Evolutionary conservation across 1,284 basidiomycete genomes (phyloP).

Genomic region (Athelia psychrophila): DNA sequence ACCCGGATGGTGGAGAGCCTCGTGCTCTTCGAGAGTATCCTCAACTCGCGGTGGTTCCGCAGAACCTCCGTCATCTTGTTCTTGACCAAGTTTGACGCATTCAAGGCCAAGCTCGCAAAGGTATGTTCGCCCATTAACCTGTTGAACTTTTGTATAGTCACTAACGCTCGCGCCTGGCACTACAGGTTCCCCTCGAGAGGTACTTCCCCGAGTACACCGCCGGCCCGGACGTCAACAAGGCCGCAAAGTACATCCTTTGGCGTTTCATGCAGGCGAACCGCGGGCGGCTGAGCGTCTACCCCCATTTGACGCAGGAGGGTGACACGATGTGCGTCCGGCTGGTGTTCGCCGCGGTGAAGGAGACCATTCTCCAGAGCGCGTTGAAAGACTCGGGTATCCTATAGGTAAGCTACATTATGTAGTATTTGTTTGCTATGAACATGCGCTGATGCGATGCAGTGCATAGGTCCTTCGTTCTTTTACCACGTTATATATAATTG

Average conservation of each 20-base stretch:
- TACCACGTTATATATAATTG: no score
- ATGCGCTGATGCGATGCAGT: no score
- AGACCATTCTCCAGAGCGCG: slow-evolving; percentile 91
- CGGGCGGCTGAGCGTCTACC: slow-evolving; percentile 85
- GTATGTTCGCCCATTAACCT: slow-evolving; percentile 29
- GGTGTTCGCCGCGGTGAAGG: slow-evolving; percentile 96
- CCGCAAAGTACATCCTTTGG: slow-evolving; percentile 97
- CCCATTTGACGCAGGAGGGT: slow-evolving; percentile 83
- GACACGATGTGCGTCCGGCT: slow-evolving; percentile 83
- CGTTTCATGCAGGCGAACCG: slow-evolving; percentile 95
- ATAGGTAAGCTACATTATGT: slow-evolving; percentile 14
- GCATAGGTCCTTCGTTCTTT: no score
- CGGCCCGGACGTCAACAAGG: slow-evolving; percentile 93
- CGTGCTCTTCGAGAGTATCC: slow-evolving; percentile 91
- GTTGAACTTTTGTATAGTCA: background rate
- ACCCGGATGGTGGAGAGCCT: slow-evolving; percentile 96
- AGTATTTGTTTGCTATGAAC: no score
- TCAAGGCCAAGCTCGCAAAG: slow-evolving; percentile 91
- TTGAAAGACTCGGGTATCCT: slow-evolving; percentile 83
- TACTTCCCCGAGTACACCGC: slow-evolving; percentile 97
- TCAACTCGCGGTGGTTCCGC: slow-evolving; percentile 98
- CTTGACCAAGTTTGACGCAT: slow-evolving; percentile 95
- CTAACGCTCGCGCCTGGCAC: background rate
- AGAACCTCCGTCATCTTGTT: slow-evolving; percentile 92
- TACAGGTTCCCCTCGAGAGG: slow-evolving; percentile 74